Evolutionary conservation across 768 basidiomycete genomes (phyloP).

Genomic region (Xerocomellus chrysenteron): DNA sequence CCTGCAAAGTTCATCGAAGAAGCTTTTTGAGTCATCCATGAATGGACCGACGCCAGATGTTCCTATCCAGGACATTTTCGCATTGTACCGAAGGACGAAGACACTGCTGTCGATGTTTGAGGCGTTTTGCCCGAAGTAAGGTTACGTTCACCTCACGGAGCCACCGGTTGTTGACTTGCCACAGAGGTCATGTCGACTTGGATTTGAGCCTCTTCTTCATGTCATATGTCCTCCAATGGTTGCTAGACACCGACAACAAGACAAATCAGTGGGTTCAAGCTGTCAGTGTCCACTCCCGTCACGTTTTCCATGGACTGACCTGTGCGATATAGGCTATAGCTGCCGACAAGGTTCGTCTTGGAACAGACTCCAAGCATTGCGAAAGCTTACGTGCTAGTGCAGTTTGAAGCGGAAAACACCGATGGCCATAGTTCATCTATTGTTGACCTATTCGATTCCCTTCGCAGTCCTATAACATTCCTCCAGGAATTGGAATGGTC

Average conservation of each 20-base stretch:
- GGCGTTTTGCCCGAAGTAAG: conserved; percentile 80
- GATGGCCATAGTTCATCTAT: conserved; percentile 96
- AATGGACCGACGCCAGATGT: conserved; percentile 86
- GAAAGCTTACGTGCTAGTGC: conserved; percentile 2
- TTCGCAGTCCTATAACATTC: conserved; percentile 87
- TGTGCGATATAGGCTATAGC: conserved; percentile 62
- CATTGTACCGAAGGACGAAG: conserved; percentile 77
- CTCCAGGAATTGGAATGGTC: conserved; percentile 90
- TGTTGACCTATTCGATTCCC: conserved; percentile 91
- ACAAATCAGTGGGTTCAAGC: conserved; percentile 94
- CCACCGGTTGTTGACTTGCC: neutral
- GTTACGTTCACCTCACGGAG: conserved; percentile 10
- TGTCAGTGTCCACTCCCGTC: conserved; percentile 48
- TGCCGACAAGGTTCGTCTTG: conserved; percentile 65
- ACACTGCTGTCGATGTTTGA: conserved; percentile 74
- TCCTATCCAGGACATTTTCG: conserved; percentile 87
- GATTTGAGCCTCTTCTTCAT: conserved; percentile 80
- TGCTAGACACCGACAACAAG: conserved; percentile 84
- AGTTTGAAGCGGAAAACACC: conserved; percentile 77
- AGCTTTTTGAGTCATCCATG: conserved; percentile 78
- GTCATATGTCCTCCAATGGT: conserved; percentile 85
- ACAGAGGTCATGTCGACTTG: conserved; percentile 59
- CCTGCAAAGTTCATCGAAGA: conserved; percentile 66
- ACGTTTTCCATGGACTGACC: conserved; percentile 6
- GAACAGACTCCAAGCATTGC: neutral